Evolutionary conservation across 2,329 filamentous ascomycete genomes (phyloP).

Genomic region (Stromatinia cepivora): DNA sequence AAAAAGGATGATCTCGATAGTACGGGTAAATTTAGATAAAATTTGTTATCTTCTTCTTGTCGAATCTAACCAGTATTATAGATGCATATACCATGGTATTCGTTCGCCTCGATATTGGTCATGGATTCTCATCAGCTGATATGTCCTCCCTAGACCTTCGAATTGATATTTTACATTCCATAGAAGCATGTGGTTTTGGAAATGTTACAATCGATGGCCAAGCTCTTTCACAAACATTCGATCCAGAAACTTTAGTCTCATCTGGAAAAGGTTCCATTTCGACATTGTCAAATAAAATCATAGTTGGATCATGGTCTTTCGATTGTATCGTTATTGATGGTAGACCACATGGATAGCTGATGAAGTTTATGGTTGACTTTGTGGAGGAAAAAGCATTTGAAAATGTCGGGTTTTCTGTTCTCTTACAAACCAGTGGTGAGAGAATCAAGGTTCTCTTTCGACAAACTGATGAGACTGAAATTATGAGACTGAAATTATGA

Average conservation of each 20-base stretch:
- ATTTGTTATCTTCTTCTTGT: no score
- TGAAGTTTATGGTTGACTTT: conserved; percentile 48
- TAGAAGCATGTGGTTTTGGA: conserved; percentile 49
- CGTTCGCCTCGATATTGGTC: conserved; percentile 30
- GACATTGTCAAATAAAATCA: conserved; percentile 43
- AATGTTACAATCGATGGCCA: conserved; percentile 52
- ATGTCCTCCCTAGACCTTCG: conserved; percentile 38
- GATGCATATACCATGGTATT: conserved; percentile 29
- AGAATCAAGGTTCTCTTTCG: conserved; percentile 51
- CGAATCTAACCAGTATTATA: conserved; percentile 6
- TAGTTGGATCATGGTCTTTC: conserved; percentile 51
- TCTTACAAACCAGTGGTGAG: no score
- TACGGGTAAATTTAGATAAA: background rate
- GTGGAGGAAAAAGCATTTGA: conserved; percentile 46
- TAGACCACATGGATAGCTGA: conserved; percentile 46
- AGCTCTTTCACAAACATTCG: conserved; percentile 43
- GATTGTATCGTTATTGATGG: conserved; percentile 48
- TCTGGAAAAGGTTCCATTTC: conserved; percentile 47
- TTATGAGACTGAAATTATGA: conserved; percentile 46
- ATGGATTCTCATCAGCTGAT: conserved; percentile 32
- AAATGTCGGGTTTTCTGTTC: conserved; percentile 46
- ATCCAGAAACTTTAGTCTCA: conserved; percentile 22
- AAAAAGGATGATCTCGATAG: background rate
- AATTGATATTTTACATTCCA: conserved; percentile 49
- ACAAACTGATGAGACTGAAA: conserved; percentile 46